A percentile compares a stretch with the other conserved stretches of the same genome.
Conservation (phyloP, 352 stramenopile genomes). For the Globisporangium cederbergense region DNA sequence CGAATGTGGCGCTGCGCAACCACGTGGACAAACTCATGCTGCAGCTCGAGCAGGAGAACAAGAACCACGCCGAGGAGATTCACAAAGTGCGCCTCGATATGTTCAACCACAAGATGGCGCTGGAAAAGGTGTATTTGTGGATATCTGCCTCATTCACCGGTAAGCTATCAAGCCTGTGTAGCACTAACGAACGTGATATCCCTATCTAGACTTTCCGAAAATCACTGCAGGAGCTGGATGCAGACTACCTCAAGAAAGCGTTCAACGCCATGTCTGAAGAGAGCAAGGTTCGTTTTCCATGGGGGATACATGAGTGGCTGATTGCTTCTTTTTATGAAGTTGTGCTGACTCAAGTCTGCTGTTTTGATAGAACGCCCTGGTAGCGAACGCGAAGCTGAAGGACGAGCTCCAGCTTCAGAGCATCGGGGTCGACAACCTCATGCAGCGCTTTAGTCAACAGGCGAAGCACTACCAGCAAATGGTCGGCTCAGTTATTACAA, state of each 20-base stretch:
- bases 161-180: no score
- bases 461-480: slow-evolving; percentile 68
- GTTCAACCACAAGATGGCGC: slow-evolving; percentile 85
- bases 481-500: slow-evolving; percentile 21
- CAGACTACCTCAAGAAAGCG: slow-evolving; percentile 76
- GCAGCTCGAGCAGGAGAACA: slow-evolving; percentile 64
- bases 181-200: background rate
- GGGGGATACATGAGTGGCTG: no score
- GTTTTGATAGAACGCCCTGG: slow-evolving; percentile 50
- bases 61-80: slow-evolving; percentile 64
- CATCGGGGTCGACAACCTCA: slow-evolving; percentile 78
- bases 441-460: slow-evolving; percentile 70
- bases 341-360: no score
- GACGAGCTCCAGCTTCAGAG: slow-evolving; percentile 75
- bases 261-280: slow-evolving; percentile 82
- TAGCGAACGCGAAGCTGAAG: slow-evolving; percentile 79
- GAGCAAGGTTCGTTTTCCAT: slow-evolving; percentile 45
- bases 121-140: slow-evolving; percentile 56
- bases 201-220: slow-evolving; percentile 60
- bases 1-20: slow-evolving; percentile 50
- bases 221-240: slow-evolving; percentile 68
- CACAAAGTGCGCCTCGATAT: slow-evolving; percentile 77
- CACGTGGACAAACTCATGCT: slow-evolving; percentile 60
- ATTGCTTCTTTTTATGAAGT: no score
- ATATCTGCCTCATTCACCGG: background rate